A percentile compares a stretch with the other conserved stretches of the same genome.
Conservation (phyloP, 2,329 filamentous ascomycete species). For the Shiraia bambusicola region DNA sequence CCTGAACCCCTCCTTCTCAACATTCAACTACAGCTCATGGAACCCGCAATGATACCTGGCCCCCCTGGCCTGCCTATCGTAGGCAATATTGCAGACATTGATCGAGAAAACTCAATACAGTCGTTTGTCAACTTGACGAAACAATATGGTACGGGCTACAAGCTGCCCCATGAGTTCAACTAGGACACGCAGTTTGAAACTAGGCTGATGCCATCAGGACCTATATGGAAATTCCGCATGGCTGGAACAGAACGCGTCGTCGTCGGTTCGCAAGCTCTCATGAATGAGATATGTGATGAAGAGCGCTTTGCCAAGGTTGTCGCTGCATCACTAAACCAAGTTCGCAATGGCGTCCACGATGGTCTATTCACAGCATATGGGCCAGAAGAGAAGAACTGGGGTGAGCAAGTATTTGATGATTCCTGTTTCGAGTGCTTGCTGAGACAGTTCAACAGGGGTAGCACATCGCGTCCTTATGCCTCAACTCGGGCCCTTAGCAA, state of each 20-base stretch:
- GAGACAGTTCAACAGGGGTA: slow-evolving; percentile 35
- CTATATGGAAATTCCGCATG: slow-evolving; percentile 38
- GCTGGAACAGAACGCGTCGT: slow-evolving; percentile 31
- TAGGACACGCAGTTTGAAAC: not conserved
- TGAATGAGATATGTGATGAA: slow-evolving; percentile 46
- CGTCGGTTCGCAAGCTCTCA: slow-evolving; percentile 36
- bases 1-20: not conserved
- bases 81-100: slow-evolving; percentile 66
- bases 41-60: slow-evolving; percentile 57
- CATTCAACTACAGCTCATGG: slow-evolving; percentile 9
- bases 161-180: not conserved
- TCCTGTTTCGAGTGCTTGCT: no score
- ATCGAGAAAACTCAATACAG: slow-evolving; percentile 57
- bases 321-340: slow-evolving; percentile 30
- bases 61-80: slow-evolving; percentile 65
- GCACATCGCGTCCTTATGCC: slow-evolving; percentile 67
- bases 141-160: slow-evolving; percentile 58
- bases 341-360: slow-evolving; percentile 42
- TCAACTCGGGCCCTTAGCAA: slow-evolving; percentile 68
- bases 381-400: slow-evolving; percentile 45
- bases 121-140: slow-evolving; percentile 62
- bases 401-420: slow-evolving; percentile 14
- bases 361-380: slow-evolving; percentile 47
- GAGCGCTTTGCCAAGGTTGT: slow-evolving; percentile 38
- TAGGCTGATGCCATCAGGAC: slow-evolving; percentile 22